A percentile compares a stretch with the other conserved stretches of the same genome.
These are phyloP conservation scores for Chrysosporium queenslandicum DNA, from an alignment of 2,329 filamentous ascomycete genomes.

Conservation along the genomic window DNA sequence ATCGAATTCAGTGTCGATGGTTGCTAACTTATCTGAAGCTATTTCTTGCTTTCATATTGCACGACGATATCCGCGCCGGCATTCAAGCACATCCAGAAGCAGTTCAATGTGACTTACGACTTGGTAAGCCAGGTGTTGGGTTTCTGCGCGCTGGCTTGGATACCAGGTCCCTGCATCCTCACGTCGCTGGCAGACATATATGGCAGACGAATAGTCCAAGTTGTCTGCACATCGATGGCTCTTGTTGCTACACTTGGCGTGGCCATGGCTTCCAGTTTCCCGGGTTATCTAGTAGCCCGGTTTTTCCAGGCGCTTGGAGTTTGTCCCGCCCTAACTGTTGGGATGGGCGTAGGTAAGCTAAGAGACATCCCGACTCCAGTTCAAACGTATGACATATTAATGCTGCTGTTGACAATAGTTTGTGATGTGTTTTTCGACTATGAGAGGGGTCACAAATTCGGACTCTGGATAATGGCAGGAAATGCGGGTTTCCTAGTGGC, in stretches of 20 bases:
- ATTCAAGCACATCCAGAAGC: slow-evolving; percentile 40
- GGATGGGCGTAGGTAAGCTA: slow-evolving; percentile 39
- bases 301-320: slow-evolving; percentile 51
- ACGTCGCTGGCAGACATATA: slow-evolving; percentile 44
- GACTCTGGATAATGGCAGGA: slow-evolving; percentile 49
- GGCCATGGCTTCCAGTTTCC: slow-evolving; percentile 35
- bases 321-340: slow-evolving; percentile 46
- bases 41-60: slow-evolving; percentile 51
- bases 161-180: slow-evolving; percentile 44
- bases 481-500: slow-evolving; percentile 44
- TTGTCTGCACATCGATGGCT: slow-evolving; percentile 37
- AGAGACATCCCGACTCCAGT: background rate
- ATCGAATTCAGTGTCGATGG: background rate
- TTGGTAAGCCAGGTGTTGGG: slow-evolving; percentile 46
- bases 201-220: slow-evolving; percentile 43
- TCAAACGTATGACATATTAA: background rate
- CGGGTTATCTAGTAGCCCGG: slow-evolving; percentile 47
- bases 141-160: slow-evolving; percentile 43
- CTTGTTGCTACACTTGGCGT: slow-evolving; percentile 36
- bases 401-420: slow-evolving; percentile 29
- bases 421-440: slow-evolving; percentile 50
- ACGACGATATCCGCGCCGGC: slow-evolving; percentile 49
- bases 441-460: slow-evolving; percentile 46
- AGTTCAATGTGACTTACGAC: slow-evolving; percentile 38
- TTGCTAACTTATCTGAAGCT: slow-evolving; percentile 26